phyloP scores from a whole-genome alignment of 495 filamentous ascomycete species.

The Halenospora varia region DNA sequence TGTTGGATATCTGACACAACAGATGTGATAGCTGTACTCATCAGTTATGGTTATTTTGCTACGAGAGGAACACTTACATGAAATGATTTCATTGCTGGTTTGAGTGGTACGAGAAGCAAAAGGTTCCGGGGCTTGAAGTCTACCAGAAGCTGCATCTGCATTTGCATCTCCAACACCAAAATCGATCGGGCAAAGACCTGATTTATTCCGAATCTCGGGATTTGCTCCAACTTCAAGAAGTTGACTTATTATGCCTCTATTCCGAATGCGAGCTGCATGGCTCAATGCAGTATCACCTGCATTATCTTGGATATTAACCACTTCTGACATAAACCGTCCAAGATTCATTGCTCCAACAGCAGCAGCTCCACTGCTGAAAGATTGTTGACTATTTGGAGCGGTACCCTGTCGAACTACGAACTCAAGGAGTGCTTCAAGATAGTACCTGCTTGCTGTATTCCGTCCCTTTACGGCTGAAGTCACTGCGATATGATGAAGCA shows the following conservation, averaged over 20 bases:
- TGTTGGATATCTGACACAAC: slow-evolving; percentile 69
- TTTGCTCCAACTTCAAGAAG: slow-evolving; percentile 91
- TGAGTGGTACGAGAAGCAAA: slow-evolving; percentile 44
- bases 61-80: slow-evolving; percentile 46
- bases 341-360: slow-evolving; percentile 66
- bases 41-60: slow-evolving; percentile 4
- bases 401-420: slow-evolving; percentile 87
- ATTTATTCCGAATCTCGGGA: slow-evolving; percentile 80
- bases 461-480: slow-evolving; percentile 90
- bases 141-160: slow-evolving; percentile 32
- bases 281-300: slow-evolving; percentile 93
- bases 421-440: slow-evolving; percentile 87
- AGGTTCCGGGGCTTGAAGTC: slow-evolving; percentile 19
- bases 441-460: slow-evolving; percentile 80
- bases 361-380: slow-evolving; percentile 29
- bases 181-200: slow-evolving; percentile 79
- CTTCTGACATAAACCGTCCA: slow-evolving; percentile 87
- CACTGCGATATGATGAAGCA: slow-evolving; percentile 93
- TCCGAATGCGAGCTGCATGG: slow-evolving; percentile 85
- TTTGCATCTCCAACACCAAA: slow-evolving; percentile 76
- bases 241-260: slow-evolving; percentile 86
- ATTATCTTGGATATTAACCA: slow-evolving; percentile 90
- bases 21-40: slow-evolving; percentile 58
- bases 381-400: slow-evolving; percentile 53
- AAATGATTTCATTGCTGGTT: slow-evolving; percentile 67